A percentile compares a stretch with the other conserved stretches of the same genome.
Conservation (phyloP, 1,139 yeast species). For the Kluyveromyces sp. region DNA sequence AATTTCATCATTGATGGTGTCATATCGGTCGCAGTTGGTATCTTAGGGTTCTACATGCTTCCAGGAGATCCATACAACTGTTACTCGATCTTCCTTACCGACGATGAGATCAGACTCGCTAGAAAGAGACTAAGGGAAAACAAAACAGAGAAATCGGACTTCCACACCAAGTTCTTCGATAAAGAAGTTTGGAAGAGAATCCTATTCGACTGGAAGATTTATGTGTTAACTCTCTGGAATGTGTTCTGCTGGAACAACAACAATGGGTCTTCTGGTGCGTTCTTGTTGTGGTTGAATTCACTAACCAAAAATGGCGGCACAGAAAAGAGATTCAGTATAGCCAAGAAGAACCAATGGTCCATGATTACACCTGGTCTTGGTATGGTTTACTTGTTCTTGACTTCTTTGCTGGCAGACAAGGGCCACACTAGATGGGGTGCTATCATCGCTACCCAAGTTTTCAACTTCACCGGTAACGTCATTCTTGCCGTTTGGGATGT, state of each 20-base stretch:
- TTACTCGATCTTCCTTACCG: constrained; percentile 46
- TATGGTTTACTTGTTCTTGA: constrained; percentile 38
- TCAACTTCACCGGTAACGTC: constrained; percentile 39
- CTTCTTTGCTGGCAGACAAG: constrained; percentile 44
- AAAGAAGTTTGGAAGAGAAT: constrained; percentile 41
- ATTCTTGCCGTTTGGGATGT: constrained; percentile 43
- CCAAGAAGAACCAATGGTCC: constrained; percentile 36
- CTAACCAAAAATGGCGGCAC: constrained; percentile 17
- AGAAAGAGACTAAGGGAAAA: constrained; percentile 43
- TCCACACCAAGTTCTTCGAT: constrained; percentile 30
- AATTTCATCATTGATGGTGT: constrained; percentile 61
- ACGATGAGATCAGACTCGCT: constrained; percentile 52
- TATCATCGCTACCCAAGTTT: constrained; percentile 43
- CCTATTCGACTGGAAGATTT: constrained; percentile 49
- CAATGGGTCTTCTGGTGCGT: constrained; percentile 44
- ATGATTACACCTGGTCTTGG: constrained; percentile 48
- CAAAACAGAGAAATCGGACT: constrained; percentile 26
- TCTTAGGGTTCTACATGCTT: constrained; percentile 51
- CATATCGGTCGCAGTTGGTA: constrained; percentile 51
- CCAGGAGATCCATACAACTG: constrained; percentile 67
- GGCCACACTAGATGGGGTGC: constrained; percentile 52
- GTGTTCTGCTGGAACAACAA: constrained; percentile 58
- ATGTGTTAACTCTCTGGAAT: constrained; percentile 45
- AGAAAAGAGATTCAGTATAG: constrained; percentile 30
- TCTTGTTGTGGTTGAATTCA: constrained; percentile 47